Conservation (phyloP, 169 alveolate genomes). For the Eimeria maxima region DNA sequence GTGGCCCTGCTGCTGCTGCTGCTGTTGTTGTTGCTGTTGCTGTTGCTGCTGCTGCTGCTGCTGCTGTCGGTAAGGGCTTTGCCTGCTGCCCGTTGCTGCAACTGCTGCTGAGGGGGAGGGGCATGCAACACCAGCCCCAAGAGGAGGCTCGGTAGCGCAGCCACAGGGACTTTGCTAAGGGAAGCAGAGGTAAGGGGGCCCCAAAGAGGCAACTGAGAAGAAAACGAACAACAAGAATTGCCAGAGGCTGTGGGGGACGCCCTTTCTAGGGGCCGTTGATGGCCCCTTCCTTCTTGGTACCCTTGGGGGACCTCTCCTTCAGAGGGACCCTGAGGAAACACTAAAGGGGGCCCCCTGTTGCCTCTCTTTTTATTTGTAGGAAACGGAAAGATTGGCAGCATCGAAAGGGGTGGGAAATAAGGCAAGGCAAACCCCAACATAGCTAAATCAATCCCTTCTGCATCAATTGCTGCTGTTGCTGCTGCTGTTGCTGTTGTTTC, state of each 20-base stretch:
- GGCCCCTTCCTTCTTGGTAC: slow-evolving; percentile 10
- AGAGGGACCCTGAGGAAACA: background rate
- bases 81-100: too few relatives aligned
- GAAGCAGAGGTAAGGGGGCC: background rate
- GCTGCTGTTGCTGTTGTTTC: slow-evolving; percentile 22
- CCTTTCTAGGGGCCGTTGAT: background rate
- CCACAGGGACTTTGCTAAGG: background rate
- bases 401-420: slow-evolving; percentile 1
- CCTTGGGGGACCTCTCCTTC: background rate
- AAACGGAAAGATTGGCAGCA: background rate
- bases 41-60: slow-evolving; percentile 50
- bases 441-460: background rate
- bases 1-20: background rate
- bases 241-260: slow-evolving; percentile 21
- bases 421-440: background rate
- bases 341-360: background rate
- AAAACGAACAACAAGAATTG: too few relatives aligned
- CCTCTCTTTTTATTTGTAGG: background rate
- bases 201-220: background rate
- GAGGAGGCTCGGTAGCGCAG: background rate
- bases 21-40: too few relatives aligned
- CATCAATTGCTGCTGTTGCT: background rate
- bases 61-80: too few relatives aligned
- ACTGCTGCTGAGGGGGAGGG: slow-evolving; percentile 39
- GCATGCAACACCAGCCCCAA: slow-evolving; percentile 60